These are phyloP conservation scores for Astrocystis sublimbata DNA, from an alignment of 495 filamentous ascomycete species.

Conservation along the genomic window DNA sequence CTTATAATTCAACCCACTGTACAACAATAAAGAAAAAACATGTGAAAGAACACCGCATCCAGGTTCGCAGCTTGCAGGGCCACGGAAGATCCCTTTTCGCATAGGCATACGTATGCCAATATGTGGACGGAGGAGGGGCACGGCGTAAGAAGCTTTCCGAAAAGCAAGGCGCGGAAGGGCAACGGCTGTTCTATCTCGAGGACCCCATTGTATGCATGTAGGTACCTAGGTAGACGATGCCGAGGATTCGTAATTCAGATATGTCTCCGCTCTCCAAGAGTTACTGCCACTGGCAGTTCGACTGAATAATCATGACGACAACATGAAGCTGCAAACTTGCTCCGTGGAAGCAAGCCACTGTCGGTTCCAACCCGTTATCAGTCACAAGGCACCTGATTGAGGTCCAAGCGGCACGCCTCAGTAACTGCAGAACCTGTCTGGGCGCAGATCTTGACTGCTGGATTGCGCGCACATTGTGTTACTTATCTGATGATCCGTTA, in stretches of 20 bases:
- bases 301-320: not conserved
- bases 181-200: not conserved
- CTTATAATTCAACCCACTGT: conserved; percentile 36
- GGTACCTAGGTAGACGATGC: no score
- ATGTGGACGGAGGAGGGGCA: not conserved
- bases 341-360: not conserved
- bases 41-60: conserved; percentile 30
- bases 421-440: not conserved
- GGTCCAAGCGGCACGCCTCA: not conserved
- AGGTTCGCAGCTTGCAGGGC: conserved; percentile 1
- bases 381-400: not conserved
- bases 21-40: conserved; percentile 29
- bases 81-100: conserved; percentile 1
- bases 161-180: not conserved
- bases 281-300: no score
- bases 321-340: not conserved
- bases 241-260: not conserved
- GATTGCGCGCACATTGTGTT: not conserved
- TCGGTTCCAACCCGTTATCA: no score
- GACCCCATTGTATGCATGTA: not conserved
- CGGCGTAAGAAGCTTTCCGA: not conserved
- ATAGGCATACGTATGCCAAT: conserved; percentile 10
- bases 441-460: not conserved
- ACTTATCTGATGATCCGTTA: not conserved
- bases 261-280: conserved; percentile 1